phyloP scores from a whole-genome alignment of 345 rosid genomes.

The Brassica incana region DNA sequence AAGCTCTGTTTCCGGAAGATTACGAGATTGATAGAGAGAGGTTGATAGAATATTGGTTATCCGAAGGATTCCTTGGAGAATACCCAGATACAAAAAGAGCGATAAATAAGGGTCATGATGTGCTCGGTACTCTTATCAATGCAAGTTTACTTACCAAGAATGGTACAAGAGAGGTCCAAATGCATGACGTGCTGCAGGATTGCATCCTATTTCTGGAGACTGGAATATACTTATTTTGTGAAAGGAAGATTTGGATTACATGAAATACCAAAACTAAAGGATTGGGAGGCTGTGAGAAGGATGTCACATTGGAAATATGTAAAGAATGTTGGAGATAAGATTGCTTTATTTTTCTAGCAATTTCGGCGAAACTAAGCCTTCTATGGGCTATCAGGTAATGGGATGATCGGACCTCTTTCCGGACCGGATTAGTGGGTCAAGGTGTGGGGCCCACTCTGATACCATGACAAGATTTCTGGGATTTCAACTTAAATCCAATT shows the following conservation, averaged over 20 bases:
- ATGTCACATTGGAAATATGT: conserved; percentile 16
- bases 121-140: conserved; percentile 38
- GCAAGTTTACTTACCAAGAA: conserved; percentile 40
- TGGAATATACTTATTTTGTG: background rate
- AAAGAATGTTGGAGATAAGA: too few relatives aligned
- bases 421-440: too few relatives aligned
- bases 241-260: background rate
- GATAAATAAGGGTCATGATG: conserved; percentile 34
- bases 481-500: too few relatives aligned
- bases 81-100: conserved; percentile 1
- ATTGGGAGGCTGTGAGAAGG: conserved; percentile 24
- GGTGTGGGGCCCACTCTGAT: too few relatives aligned
- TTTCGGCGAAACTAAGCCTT: too few relatives aligned
- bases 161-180: background rate
- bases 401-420: too few relatives aligned
- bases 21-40: conserved; percentile 1
- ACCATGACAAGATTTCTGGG: too few relatives aligned
- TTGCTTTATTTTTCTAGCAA: too few relatives aligned
- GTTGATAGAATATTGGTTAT: conserved; percentile 40
- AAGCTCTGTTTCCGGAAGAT: conserved; percentile 45
- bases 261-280: background rate
- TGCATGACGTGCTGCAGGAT: conserved; percentile 48
- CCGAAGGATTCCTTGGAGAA: conserved; percentile 20
- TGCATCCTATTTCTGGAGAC: background rate
- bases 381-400: too few relatives aligned